Evolutionary conservation across 305 asterid species (phyloP), one percentile per base, ranked within the genome.

Genomic region (Rubia tinctorum): DNA sequence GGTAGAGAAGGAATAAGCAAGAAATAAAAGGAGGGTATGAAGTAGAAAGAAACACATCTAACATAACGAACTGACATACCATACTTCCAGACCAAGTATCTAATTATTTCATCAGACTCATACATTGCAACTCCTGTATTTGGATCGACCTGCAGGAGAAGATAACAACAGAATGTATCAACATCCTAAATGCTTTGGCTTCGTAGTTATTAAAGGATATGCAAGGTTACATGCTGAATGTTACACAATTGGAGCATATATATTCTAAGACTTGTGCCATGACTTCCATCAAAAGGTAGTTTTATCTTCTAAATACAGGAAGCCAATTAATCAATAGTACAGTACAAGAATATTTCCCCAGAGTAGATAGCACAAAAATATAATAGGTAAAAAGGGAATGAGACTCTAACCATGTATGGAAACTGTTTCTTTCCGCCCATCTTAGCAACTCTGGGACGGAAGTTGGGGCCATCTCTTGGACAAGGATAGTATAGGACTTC

Each of bases 91-190:
- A 83, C 96, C 83, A 94, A 83, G 83, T 93, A 93, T 83, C 84
- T 91, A 39, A 93, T 90, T 77, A 93, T 93, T 56, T 84, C 97
- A 84, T 93, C 98, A 69, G 98, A 93, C 81, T 93, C 97, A 49
- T 91, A 93, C 97, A 88, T 91, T 25, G 96, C 79, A 75, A 86
- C 90, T 76, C 97, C 98, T 66, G 97, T 87, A 83, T 94, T 94
- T 74, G 97, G 98, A 80, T 94, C 99, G 77, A 91, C 96, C 97
- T 94, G 86, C 84, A 78, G 73, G 66, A 76, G 39, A 73, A 76
- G 70, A n/a, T n/a, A n/a, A 78, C 74, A 51, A 58, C 18, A 43
- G 72, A 77, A 71, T 17, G 51, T 13, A 39, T 76, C 45, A 71
- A 40, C 56, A 45, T 79, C 66, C 53, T n/a, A 27, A 69, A 27